Percentiles rank a stretch among this genome's conserved stretches.
These are phyloP conservation scores for Onygenales sp. DNA, from an alignment of 2,329 filamentous ascomycete genomes.

Conservation along the genomic window DNA sequence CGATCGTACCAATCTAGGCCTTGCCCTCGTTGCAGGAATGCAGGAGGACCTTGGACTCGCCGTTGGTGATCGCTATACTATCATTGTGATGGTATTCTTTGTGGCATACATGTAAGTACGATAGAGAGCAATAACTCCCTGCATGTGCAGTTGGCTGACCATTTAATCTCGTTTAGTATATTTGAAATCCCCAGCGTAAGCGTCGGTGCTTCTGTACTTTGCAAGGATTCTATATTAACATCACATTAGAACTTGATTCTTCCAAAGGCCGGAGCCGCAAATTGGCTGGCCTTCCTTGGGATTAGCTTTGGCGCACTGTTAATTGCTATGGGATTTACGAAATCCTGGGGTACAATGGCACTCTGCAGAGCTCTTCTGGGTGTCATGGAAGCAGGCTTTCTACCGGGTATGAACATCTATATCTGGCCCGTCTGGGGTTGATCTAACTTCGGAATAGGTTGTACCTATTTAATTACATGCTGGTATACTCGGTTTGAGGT, in stretches of 20 bases:
- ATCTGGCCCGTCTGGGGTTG: not conserved
- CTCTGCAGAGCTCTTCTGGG: conserved; percentile 21
- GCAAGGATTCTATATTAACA: not conserved
- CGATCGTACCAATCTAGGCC: conserved; percentile 30
- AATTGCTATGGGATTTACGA: conserved; percentile 23
- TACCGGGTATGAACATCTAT: conserved; percentile 15
- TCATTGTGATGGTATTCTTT: conserved; percentile 21
- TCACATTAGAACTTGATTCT: conserved; percentile 16
- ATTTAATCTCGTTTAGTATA: conserved; percentile 40
- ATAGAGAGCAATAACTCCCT: not conserved
- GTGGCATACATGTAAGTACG: conserved; percentile 17
- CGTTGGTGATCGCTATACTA: conserved; percentile 18
- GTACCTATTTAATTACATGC: conserved; percentile 25
- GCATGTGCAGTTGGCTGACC: not conserved
- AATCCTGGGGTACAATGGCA: conserved; percentile 22
- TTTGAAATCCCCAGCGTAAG: conserved; percentile 36
- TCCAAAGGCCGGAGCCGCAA: conserved; percentile 18
- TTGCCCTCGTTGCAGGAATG: conserved; percentile 22
- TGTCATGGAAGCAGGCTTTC: conserved; percentile 20
- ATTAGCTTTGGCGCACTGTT: conserved; percentile 17
- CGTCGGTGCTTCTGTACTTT: not conserved
- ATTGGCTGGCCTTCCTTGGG: conserved; percentile 19
- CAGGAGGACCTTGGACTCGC: conserved; percentile 17
- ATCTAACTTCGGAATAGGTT: conserved; percentile 13
- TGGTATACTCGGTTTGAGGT: conserved; percentile 31